A percentile compares a stretch with the other conserved stretches of the same genome.
Evolutionary conservation across 495 filamentous ascomycete genomes (phyloP).

Genomic region (Hypoxylon fuscum): DNA sequence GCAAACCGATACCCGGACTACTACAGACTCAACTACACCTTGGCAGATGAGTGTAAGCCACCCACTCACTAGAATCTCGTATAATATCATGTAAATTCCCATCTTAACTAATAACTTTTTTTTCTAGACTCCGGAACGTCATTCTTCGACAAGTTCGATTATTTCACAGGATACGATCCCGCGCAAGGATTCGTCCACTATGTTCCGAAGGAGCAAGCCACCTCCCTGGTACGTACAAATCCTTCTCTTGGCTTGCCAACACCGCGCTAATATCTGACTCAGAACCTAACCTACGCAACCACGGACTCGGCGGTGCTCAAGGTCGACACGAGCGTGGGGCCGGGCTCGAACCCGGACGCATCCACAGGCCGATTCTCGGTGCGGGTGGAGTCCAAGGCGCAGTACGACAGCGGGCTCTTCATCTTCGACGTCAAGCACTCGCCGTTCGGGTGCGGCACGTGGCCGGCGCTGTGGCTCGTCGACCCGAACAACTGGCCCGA

Average conservation of each 20-base stretch:
- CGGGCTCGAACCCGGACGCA: conserved; percentile 39
- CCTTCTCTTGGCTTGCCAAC: conserved; percentile 41
- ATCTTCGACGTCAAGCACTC: conserved; percentile 68
- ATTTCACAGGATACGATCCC: conserved; percentile 47
- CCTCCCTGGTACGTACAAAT: conserved; percentile 38
- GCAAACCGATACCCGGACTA: conserved; percentile 55
- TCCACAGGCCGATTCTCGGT: conserved; percentile 64
- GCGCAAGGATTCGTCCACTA: conserved; percentile 57
- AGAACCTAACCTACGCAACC: conserved; percentile 66
- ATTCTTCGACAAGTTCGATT: conserved; percentile 67
- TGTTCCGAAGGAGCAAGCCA: conserved; percentile 42
- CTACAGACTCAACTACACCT: conserved; percentile 46
- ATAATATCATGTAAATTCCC: neutral
- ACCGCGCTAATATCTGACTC: conserved; percentile 55
- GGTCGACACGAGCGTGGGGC: conserved; percentile 56
- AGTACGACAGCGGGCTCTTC: conserved; percentile 65
- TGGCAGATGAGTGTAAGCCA: conserved; percentile 49
- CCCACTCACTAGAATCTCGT: neutral
- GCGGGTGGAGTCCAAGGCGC: conserved; percentile 61
- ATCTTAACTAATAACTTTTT: conserved; percentile 10
- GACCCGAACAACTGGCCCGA: conserved; percentile 68
- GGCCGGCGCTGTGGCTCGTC: conserved; percentile 68
- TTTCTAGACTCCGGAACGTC: conserved; percentile 49
- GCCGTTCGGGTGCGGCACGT: conserved; percentile 65
- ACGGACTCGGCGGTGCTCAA: conserved; percentile 52